Evolutionary conservation across 495 filamentous ascomycete genomes (phyloP), one percentile per base, ranked within the genome.

Genomic region (Penicillium antarcticum): DNA sequence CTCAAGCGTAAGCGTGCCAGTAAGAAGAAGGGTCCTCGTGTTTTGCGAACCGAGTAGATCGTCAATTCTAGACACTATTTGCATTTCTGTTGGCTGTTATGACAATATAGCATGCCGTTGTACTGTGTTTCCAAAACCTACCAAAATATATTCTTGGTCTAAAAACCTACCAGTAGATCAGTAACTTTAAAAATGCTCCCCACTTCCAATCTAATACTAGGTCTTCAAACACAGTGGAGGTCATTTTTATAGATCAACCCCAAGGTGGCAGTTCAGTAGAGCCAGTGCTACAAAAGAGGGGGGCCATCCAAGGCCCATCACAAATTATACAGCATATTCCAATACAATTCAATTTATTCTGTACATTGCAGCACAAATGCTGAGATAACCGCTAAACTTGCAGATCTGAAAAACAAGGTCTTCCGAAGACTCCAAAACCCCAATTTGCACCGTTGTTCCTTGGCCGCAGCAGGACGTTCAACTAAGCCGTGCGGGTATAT

Each of bases 1-100:
- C 83, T 88, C 61, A 97, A 96, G 85, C 95, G 94, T 80, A 92
- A 91, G 83, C 91, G 89, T 73, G 70, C 83, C 35, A 76, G 79
- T 11, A 94, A 89, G 76, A 85, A 84, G 70, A 85, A 83, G 66
- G 94, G 89, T 24, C 80, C 89, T 40, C 81, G 87, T 62, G 83
- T 88, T 56, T 77, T 99, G 59, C 79, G 95, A 65, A 85, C 89
- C 51, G 94, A 96, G 65, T 95, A 86, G 66, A 48, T 18, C 34
- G n/a, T 18, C 48, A 13, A 40, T 39, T 50, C 17, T 48, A 37
- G 38, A 36, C 38, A 43, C 29, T 35, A 19, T 29, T 48, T 46
- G 42, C 26, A 24, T 45, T 52, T 34, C 35, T 42, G 34, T 46
- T 38, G 53, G 36, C 45, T 39, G 45, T 46, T 54, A 36, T 45